Evolutionary conservation across 352 stramenopile genomes (phyloP).

Genomic region (Achlya hypogyna): DNA sequence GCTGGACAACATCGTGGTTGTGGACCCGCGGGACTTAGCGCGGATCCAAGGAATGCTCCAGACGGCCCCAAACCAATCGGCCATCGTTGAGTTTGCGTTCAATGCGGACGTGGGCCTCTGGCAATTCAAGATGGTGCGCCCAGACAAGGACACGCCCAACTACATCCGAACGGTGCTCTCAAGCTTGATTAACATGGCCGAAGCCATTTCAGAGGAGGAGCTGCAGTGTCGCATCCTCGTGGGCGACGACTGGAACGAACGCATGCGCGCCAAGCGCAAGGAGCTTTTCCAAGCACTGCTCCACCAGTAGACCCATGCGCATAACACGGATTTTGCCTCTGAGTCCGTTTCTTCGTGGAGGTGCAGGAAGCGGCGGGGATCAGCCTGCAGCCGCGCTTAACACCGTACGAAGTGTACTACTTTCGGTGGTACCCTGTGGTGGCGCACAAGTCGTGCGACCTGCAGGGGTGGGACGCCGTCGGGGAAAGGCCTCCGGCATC

Average conservation of each 20-base stretch:
- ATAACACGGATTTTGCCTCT: too few relatives aligned
- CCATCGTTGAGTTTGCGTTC: slow-evolving; percentile 81
- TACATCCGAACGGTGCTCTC: slow-evolving; percentile 86
- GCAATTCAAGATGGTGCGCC: slow-evolving; percentile 83
- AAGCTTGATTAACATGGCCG: slow-evolving; percentile 86
- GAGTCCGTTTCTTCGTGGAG: too few relatives aligned
- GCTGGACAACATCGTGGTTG: slow-evolving; percentile 69
- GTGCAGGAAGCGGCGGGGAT: too few relatives aligned
- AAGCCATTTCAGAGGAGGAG: slow-evolving; percentile 85
- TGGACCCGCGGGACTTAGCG: slow-evolving; percentile 66
- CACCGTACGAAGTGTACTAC: too few relatives aligned
- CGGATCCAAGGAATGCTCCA: slow-evolving; percentile 58
- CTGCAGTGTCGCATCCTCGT: slow-evolving; percentile 78
- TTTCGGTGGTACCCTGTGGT: too few relatives aligned
- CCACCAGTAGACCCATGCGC: too few relatives aligned
- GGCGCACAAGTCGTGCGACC: too few relatives aligned
- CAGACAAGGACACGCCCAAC: slow-evolving; percentile 84
- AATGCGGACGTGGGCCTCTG: slow-evolving; percentile 82
- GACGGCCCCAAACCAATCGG: slow-evolving; percentile 43
- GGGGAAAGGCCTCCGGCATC: too few relatives aligned
- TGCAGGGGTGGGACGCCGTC: too few relatives aligned
- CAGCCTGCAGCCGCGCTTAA: too few relatives aligned
- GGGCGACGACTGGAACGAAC: slow-evolving; percentile 71
- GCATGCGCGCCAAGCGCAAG: slow-evolving; percentile 32
- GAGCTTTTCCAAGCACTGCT: neutral